Evolutionary conservation across 1,284 basidiomycete species (phyloP).

Genomic region (Ustilago xerochloae): DNA sequence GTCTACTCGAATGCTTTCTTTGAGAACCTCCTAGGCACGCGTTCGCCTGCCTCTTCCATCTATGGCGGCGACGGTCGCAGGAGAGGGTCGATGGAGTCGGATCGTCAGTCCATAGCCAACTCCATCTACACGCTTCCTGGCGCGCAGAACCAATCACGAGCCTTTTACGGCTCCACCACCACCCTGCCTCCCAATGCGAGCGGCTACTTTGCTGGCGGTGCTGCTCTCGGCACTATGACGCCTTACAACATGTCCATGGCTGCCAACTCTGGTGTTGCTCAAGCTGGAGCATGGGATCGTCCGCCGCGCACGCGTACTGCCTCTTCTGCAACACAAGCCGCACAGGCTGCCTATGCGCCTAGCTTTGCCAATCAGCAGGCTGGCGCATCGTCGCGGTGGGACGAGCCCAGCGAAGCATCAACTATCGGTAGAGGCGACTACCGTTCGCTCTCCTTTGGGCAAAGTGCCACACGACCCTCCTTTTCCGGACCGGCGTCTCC

Average conservation of each 20-base stretch:
- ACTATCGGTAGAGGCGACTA: slow-evolving; percentile 40
- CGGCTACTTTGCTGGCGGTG: slow-evolving; percentile 30
- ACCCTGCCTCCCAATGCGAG: slow-evolving; percentile 37
- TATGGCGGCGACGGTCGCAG: slow-evolving; percentile 51
- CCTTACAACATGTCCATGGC: slow-evolving; percentile 38
- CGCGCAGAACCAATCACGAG: slow-evolving; percentile 37
- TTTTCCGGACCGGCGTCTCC: slow-evolving; percentile 35
- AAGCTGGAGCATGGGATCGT: slow-evolving; percentile 35
- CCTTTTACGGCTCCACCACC: slow-evolving; percentile 43
- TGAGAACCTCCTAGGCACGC: slow-evolving; percentile 31
- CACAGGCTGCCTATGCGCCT: slow-evolving; percentile 52
- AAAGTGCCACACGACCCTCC: slow-evolving; percentile 26
- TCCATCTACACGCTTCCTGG: slow-evolving; percentile 54
- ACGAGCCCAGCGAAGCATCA: slow-evolving; percentile 26
- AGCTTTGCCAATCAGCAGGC: slow-evolving; percentile 37
- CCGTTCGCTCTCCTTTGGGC: slow-evolving; percentile 49
- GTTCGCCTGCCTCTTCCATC: slow-evolving; percentile 56
- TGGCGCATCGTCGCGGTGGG: slow-evolving; percentile 14
- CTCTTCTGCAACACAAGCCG: slow-evolving; percentile 55
- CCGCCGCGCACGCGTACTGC: slow-evolving; percentile 52
- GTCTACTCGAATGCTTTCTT: slow-evolving; percentile 48
- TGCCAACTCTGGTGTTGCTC: slow-evolving; percentile 5
- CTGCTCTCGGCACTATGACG: slow-evolving; percentile 28
- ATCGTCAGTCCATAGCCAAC: slow-evolving; percentile 54
- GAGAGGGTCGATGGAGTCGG: slow-evolving; percentile 56